Base-by-base conservation (phyloP, 2,329 filamentous ascomycete species). In the Lecanicillium sp. region DNA sequence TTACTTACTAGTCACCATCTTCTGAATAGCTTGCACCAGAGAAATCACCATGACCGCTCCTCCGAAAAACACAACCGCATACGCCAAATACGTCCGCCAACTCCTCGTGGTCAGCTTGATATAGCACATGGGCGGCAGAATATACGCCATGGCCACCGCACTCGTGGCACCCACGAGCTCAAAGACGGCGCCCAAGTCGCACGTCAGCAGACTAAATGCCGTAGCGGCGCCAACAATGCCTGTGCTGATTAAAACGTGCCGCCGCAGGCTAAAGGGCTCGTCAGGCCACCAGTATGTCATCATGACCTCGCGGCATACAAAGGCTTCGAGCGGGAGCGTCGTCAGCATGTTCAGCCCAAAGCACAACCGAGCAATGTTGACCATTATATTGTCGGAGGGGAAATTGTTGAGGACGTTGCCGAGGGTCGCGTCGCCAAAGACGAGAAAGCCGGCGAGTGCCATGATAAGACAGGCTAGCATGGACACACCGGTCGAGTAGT, bases 341-440 rank as follows among this genome's bases (percentile, higher is more conserved):
- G 92, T 95, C 52, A 98, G 78, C 92, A 98, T 98, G 70, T 98
- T 98, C 48, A 98, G 75, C 2, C 92, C 92, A 56, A 98, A 96
- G 64, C 87, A 95, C 36, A 98, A 73, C 38, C 92, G 83, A 16
- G 92, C 92, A 42, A 98, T 73, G 62, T 95, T 96, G 56, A 96
- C 88, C 78, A 96, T 83, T 50, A 82, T 72, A 62, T 95, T 96
- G 62, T 94, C 80, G 15, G 80, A 71, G 2, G 89, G 85, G 56
- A 98, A 96, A 65, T 98, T 98, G 70, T 98, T 98, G 52, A 98
- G 79, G 37, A 98, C 87, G 59, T 98, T 98, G 56, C 92, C 92
- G 49, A 88, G 71, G 4, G 92, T 98, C 53, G 81, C 78, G 62
- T 90, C 85, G 45, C 92, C 90, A 55, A 98, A 98, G 14, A 84